Conservation (phyloP, 805 yeast genomes). For the Phaffomyces opuntiae region DNA sequence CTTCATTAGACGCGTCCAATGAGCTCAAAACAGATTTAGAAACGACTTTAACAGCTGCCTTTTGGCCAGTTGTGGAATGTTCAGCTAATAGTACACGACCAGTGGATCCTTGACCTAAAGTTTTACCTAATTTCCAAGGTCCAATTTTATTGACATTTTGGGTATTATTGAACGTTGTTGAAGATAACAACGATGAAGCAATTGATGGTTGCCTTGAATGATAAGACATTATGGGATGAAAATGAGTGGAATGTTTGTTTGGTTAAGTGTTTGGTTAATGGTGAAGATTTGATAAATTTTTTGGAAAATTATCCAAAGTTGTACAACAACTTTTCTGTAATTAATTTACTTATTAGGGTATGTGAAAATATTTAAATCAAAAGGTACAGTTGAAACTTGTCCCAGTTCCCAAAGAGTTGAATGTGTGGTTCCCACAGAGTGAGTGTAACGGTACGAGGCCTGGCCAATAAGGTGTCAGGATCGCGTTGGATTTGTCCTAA, state of each 20-base stretch:
- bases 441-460: no score
- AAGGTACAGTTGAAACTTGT: no score
- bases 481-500: no score
- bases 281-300: no score
- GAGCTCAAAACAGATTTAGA: constrained; percentile 50
- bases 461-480: no score
- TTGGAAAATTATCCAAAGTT: no score
- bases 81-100: constrained; percentile 75
- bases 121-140: constrained; percentile 77
- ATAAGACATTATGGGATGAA: constrained; percentile 17
- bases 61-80: constrained; percentile 59
- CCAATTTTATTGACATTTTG: constrained; percentile 45
- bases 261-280: no score
- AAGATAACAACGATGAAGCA: constrained; percentile 46
- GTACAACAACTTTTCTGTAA: no score
- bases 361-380: no score
- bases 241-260: neutral
- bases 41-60: constrained; percentile 80
- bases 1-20: constrained; percentile 27
- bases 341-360: no score
- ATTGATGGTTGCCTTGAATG: constrained; percentile 53
- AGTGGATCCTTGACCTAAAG: constrained; percentile 78
- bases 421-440: no score
- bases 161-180: constrained; percentile 37
- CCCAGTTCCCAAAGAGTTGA: no score